Evolutionary conservation across 805 yeast genomes (phyloP).

Genomic region (Zygosaccharomyces bisporus): DNA sequence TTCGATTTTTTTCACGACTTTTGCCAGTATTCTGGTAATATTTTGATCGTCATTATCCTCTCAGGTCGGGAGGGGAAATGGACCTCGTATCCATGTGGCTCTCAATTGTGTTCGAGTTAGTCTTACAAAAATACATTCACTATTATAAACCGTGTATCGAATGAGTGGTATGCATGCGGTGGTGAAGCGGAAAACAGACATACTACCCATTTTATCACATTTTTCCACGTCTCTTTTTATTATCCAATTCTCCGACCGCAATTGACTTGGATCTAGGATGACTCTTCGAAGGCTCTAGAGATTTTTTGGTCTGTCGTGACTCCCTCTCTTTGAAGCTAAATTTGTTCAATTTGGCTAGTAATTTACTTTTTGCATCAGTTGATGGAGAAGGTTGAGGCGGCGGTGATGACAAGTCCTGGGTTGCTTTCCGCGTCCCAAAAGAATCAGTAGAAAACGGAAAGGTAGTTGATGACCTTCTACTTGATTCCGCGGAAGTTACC

Average conservation of each 20-base stretch:
- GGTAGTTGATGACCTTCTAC: constrained; percentile 17
- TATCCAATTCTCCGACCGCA: constrained; percentile 10
- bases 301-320: neutral
- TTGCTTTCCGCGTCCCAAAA: neutral
- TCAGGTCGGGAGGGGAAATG: too few relatives aligned
- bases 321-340: constrained; percentile 2
- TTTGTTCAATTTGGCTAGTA: neutral
- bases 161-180: too few relatives aligned
- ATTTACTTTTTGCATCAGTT: neutral
- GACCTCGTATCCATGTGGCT: neutral
- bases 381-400: neutral
- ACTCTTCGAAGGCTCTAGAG: constrained; percentile 3
- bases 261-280: constrained; percentile 12
- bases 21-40: too few relatives aligned
- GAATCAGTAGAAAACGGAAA: constrained; percentile 1
- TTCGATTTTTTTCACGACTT: neutral
- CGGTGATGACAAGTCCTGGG: neutral
- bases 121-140: neutral
- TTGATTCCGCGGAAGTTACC: constrained; percentile 13
- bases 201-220: neutral
- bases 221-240: neutral
- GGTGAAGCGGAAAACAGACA: neutral
- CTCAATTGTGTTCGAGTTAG: neutral
- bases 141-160: neutral
- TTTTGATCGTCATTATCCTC: too few relatives aligned